Evolutionary conservation across 2,329 filamentous ascomycete genomes (phyloP).

Genomic region (Lecanicillium sp.): DNA sequence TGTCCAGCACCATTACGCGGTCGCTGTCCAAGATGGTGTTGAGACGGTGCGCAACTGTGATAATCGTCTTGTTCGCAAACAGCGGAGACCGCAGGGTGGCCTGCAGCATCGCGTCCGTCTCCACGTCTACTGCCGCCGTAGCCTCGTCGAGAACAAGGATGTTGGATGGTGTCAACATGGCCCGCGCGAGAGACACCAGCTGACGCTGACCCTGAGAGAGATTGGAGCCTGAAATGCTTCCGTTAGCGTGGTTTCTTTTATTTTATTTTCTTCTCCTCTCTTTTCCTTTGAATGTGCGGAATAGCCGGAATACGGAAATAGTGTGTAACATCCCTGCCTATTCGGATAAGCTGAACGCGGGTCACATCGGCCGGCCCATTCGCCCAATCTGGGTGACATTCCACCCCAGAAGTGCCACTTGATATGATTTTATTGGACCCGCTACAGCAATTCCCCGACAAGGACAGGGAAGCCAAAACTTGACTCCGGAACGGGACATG

Average conservation of each 20-base stretch:
- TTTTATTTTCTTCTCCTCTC: no score
- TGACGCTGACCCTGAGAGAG: conserved; percentile 92
- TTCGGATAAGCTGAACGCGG: no score
- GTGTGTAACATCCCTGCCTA: no score
- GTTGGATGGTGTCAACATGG: conserved; percentile 89
- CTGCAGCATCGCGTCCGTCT: conserved; percentile 61
- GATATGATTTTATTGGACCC: not conserved
- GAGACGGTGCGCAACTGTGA: conserved; percentile 96
- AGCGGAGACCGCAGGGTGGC: conserved; percentile 52
- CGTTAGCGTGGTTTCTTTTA: no score
- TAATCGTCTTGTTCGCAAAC: conserved; percentile 90
- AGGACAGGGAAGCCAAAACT: no score
- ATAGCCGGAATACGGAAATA: no score
- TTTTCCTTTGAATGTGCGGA: conserved; percentile 3
- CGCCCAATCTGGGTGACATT: no score
- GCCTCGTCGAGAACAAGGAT: conserved; percentile 96
- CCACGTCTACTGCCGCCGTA: conserved; percentile 66
- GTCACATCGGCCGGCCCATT: no score
- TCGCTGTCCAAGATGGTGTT: conserved; percentile 91
- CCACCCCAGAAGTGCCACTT: no score
- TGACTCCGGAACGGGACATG: no score
- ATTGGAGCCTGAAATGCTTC: conserved; percentile 64
- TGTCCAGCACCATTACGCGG: conserved; percentile 87
- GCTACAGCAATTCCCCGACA: no score
- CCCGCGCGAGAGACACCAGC: conserved; percentile 85